Base-by-base conservation (phyloP, 2,329 filamentous ascomycete species). In the Microsporum ferrugineum region DNA sequence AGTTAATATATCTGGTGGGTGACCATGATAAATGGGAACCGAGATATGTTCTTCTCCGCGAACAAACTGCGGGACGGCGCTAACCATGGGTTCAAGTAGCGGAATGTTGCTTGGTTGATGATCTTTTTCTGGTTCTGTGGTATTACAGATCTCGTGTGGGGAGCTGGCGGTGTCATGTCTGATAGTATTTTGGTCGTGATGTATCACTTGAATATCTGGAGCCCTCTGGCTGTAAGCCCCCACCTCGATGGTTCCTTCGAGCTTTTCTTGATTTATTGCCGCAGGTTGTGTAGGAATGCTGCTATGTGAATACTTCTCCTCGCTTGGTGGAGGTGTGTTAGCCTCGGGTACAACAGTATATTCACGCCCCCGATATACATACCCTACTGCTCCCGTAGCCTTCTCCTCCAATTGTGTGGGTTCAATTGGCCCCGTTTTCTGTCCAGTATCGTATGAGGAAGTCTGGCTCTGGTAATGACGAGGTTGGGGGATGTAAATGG, bases 61-160 rank as follows among this genome's bases (percentile, higher is more conserved):
- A 17, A 78, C 76, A 66, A 77, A 77, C 60, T 75, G 73, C 17
- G 76, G 76, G 5, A 78, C 76, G 47, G 66, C 69, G 59, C 74
- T 76, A 31, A 70, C 8, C 27, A 36, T 47, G 10, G 49, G 49
- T 10, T 53, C 10, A 7, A 29, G 14, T 34, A 27, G 31, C 12
- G 49, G 10, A n/a, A 14, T n/a, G 2, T 47, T 10, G 43, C 43
- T 47, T 47, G 43, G 43, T 5, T 53, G 49, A 33, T 5, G 6
- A 7, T 6, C 31, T 33, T 33, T n/a, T 34, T 53, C 49, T 17
- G 5, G 27, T 5, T n/a, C 5, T 2, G 27, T 3, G 27, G 29
- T 6, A n/a, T n/a, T 8, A 51, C 5, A 2, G 8, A 5, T 2
- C 29, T 33, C 4, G 31, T 12, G 27, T 10, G 27, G 3, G 14